Conservation (phyloP, 208 protist genomes). For the Acanthamoeba triangularis region DNA sequence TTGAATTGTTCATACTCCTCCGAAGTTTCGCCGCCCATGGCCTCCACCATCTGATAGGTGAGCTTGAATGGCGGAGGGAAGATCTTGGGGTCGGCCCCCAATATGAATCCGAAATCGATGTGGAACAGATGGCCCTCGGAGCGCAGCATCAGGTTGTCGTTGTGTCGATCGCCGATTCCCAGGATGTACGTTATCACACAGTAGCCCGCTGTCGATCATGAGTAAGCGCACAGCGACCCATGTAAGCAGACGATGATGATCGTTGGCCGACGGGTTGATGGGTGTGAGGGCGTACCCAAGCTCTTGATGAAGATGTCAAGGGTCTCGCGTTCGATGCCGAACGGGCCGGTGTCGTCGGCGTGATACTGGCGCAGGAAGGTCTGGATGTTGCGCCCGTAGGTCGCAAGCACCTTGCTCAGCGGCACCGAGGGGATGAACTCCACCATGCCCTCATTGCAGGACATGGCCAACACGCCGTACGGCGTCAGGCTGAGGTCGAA, state of each 20-base stretch:
- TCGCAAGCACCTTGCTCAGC: slow-evolving; percentile 78
- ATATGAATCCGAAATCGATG: slow-evolving; percentile 99
- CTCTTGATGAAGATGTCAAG: slow-evolving; percentile 97
- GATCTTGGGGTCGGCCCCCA: slow-evolving; percentile 98
- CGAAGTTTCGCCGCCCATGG: slow-evolving; percentile 87
- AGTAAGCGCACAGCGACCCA: no score
- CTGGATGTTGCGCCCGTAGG: slow-evolving; percentile 85
- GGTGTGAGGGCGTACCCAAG: slow-evolving; percentile 88
- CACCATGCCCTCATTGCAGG: slow-evolving; percentile 89
- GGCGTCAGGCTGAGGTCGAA: slow-evolving; percentile 96
- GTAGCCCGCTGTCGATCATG: slow-evolving; percentile 93
- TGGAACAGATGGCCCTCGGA: slow-evolving; percentile 95
- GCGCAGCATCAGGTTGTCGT: slow-evolving; percentile 97
- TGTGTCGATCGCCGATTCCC: slow-evolving; percentile 97
- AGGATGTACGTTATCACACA: slow-evolving; percentile 98
- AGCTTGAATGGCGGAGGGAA: slow-evolving; percentile 98
- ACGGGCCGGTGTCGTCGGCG: slow-evolving; percentile 88
- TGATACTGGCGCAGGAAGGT: slow-evolving; percentile 90
- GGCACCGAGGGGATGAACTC: slow-evolving; percentile 82
- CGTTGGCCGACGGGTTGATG: no score
- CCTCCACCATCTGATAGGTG: slow-evolving; percentile 91
- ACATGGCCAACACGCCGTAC: slow-evolving; percentile 95
- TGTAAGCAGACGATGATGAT: no score
- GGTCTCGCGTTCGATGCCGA: slow-evolving; percentile 86
- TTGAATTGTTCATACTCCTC: slow-evolving; percentile 87